Conservation (phyloP, 1,284 basidiomycete genomes). For the Microbotryum scabiosae region DNA sequence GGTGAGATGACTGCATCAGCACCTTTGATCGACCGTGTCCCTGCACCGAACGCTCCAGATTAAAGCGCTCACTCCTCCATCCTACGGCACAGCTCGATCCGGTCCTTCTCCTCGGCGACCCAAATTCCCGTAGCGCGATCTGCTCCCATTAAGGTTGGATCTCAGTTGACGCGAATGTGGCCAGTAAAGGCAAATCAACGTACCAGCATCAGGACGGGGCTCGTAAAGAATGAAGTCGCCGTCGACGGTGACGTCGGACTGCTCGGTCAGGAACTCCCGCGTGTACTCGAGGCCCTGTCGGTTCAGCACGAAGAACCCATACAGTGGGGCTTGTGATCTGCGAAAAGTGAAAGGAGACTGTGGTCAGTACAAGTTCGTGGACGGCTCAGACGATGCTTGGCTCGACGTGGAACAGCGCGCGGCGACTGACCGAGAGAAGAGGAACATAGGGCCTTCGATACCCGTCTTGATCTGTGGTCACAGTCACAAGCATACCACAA, state of each 20-base stretch:
- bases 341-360: neutral
- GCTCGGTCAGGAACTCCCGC: slow-evolving; percentile 62
- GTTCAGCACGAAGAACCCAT: slow-evolving; percentile 80
- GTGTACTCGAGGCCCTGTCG: slow-evolving; percentile 78
- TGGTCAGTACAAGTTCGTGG: neutral
- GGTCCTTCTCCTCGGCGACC: slow-evolving; percentile 62
- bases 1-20: neutral
- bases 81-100: slow-evolving; percentile 53
- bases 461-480: slow-evolving; percentile 60
- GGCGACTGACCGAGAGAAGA: slow-evolving; percentile 64
- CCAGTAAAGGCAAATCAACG: neutral
- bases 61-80: slow-evolving; percentile 34
- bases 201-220: slow-evolving; percentile 44
- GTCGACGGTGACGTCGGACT: slow-evolving; percentile 61
- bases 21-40: slow-evolving; percentile 20
- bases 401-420: too few relatives aligned
- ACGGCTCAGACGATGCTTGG: too few relatives aligned
- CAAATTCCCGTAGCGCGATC: slow-evolving; percentile 61
- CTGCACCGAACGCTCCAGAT: too few relatives aligned
- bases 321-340: slow-evolving; percentile 49
- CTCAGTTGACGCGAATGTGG: neutral
- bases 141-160: neutral
- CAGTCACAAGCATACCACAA: neutral
- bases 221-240: slow-evolving; percentile 62
- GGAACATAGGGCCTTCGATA: slow-evolving; percentile 78